Conservation (phyloP, 148 eudicot genomes). For the Rhododendron mucronatum region DNA sequence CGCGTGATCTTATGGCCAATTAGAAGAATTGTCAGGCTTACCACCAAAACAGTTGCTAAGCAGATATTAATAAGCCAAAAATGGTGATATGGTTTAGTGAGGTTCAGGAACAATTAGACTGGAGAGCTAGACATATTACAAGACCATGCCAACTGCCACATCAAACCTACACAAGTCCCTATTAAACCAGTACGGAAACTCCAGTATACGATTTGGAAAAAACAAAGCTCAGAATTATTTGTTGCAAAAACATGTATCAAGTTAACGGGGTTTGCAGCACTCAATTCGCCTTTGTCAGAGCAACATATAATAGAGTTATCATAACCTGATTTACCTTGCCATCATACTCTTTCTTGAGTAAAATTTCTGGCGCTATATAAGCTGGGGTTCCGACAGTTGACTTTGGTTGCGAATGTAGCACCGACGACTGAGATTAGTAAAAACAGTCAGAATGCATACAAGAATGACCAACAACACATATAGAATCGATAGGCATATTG, state of each 20-base stretch:
- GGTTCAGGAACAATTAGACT: not conserved
- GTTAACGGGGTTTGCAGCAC: not conserved
- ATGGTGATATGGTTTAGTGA: not conserved
- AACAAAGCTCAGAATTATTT: not conserved
- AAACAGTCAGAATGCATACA: constrained; percentile 11
- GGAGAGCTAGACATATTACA: not conserved
- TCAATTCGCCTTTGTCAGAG: not conserved
- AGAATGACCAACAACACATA: not conserved
- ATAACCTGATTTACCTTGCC: constrained; percentile 58
- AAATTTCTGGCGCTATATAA: constrained; percentile 92
- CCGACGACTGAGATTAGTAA: constrained; percentile 54
- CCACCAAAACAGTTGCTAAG: not conserved
- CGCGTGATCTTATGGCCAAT: not conserved
- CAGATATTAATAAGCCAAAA: not conserved
- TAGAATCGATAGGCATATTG: not conserved
- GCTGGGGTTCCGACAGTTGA: constrained; percentile 97
- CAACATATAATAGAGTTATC: not conserved
- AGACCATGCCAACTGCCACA: not conserved
- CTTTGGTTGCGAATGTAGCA: constrained; percentile 92
- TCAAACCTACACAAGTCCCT: not conserved
- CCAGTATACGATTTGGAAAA: not conserved
- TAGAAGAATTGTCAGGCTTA: not conserved
- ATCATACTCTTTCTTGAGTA: constrained; percentile 80
- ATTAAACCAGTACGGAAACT: not conserved
- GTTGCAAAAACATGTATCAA: not conserved